These are phyloP conservation scores for Fraxinus ornus DNA, from an alignment of 305 asterid species.

Conservation along the genomic window DNA sequence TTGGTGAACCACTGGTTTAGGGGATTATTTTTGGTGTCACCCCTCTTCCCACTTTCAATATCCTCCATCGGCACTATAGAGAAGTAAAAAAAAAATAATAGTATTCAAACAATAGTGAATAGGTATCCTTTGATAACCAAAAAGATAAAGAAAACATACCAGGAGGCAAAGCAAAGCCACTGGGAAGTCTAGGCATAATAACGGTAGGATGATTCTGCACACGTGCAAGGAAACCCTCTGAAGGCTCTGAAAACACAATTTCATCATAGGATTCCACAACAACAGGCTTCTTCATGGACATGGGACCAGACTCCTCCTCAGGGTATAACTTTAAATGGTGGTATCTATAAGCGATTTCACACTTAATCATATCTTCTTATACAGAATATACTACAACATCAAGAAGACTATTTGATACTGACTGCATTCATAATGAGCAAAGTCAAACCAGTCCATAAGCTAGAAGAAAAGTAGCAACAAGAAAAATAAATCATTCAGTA, in stretches of 20 bases:
- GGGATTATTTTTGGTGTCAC: slow-evolving; percentile 78
- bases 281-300: slow-evolving; percentile 80
- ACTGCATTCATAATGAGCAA: slow-evolving; percentile 5
- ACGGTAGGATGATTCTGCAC: slow-evolving; percentile 81
- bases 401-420: slow-evolving; percentile 5
- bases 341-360: slow-evolving; percentile 40
- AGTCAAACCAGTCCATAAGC: not conserved
- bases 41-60: slow-evolving; percentile 50
- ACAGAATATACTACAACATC: not conserved
- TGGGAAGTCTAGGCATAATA: slow-evolving; percentile 68
- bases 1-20: slow-evolving; percentile 77
- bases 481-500: not conserved
- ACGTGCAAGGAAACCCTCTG: slow-evolving; percentile 68
- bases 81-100: slow-evolving; percentile 11
- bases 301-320: slow-evolving; percentile 74
- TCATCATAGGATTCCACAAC: slow-evolving; percentile 67
- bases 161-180: slow-evolving; percentile 56
- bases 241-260: slow-evolving; percentile 44
- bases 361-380: slow-evolving; percentile 9
- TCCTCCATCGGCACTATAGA: slow-evolving; percentile 59
- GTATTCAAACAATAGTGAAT: slow-evolving; percentile 4
- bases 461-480: not conserved
- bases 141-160: slow-evolving; percentile 41
- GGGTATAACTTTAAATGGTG: slow-evolving; percentile 93
- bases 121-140: slow-evolving; percentile 2